Base-by-base conservation (phyloP, 148 eudicot species). In the Salicornia ramosissima region DNA sequence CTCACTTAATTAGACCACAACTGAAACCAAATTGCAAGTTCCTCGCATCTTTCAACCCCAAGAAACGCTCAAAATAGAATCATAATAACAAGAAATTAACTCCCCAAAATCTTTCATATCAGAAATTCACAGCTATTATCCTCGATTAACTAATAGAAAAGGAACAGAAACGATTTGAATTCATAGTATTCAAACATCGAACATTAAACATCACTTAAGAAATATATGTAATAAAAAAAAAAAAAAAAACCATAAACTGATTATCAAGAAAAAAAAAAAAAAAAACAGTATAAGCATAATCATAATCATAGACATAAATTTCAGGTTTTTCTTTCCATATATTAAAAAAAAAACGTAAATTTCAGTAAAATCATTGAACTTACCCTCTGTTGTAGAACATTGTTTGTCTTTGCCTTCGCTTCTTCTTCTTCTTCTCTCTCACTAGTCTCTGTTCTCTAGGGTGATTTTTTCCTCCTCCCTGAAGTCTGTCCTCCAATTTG, bases 351-450 rank as follows among this genome's bases (percentile, higher is more conserved):
- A 3, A 0, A 10, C 4, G n/a, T 6, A 57, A 40, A 33, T 0
- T 14, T 15, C 6, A 26, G 2, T 14, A 11, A 34, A 33, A 33
- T n/a, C 7, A 60, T 49, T 11, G 22, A 31, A 65, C 70, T 57
- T 39, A 76, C 79, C 79, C 79, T 65, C 79, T 58, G 31, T 76
- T 71, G 71, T 71, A 76, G 36, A 29, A 76, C 79, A 76, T 76
- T 14, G 60, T 49, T 15, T n/a, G n/a, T n/a, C n/a, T n/a, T 22
- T 47, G 24, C 19, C 6, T 13, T 1, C 3, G 13, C 0, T 46
- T 46, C 5, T 46, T 15, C 5, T 46, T 46, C 14, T 9, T 34
- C 7, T 4, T 49, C 67, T 43, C 15, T 51, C 68, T 71, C 50
- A 15, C 62, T 40, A 63, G 49, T 67, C 31, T 18, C 49, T 36